Evolutionary conservation across 2,329 filamentous ascomycete species (phyloP), one percentile per base, ranked within the genome.

Genomic region (Raffaelea ambrosiae): DNA sequence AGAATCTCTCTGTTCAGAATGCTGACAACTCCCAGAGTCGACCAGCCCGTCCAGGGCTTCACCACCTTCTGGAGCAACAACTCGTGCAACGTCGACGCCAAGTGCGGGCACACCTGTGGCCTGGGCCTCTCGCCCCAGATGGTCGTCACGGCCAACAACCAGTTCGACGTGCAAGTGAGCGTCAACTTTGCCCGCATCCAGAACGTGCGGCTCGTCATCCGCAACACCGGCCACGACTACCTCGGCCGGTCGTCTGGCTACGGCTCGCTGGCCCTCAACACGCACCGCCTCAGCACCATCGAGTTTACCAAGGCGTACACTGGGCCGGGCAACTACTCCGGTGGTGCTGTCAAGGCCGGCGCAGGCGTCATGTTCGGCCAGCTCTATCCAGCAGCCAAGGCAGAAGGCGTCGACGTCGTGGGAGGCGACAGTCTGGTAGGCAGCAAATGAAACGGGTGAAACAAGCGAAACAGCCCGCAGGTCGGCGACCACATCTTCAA

Each of bases 231-330:
- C 3, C 51, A 50, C 23, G 75, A 79, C 54, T 73, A 69, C 53
- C 65, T 74, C 35, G 82, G 80, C 39, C 76, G 77, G 36, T 79
- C 75, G 0, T 79, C 79, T 0, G 82, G 81, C 20, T 73, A 72
- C 22, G 79, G 80, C 1, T 68, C 74, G 0, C 59, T 81, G 3
- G 67, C 70, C 4, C 64, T 81, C 46, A 81, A 79, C 70, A 80
- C 71, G 7, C 76, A 80, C 50, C 61, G 67, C 18, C 67, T 71
- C 49, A 53, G 65, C 49, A 62, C 68, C 22, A 67, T 71, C 51
- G 53, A 65, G 51, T 76, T 69, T 50, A 57, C 58, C 3, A 60
- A 66, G 31, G 13, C 54, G 1, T 63, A 66, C 47, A n/a, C n/a
- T n/a, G n/a, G n/a, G n/a, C 45, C 35, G 4, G 58, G 60, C 3